These are phyloP conservation scores for Vigna reflexopilosa DNA, from an alignment of 306 rosid species.

Conservation along the genomic window DNA sequence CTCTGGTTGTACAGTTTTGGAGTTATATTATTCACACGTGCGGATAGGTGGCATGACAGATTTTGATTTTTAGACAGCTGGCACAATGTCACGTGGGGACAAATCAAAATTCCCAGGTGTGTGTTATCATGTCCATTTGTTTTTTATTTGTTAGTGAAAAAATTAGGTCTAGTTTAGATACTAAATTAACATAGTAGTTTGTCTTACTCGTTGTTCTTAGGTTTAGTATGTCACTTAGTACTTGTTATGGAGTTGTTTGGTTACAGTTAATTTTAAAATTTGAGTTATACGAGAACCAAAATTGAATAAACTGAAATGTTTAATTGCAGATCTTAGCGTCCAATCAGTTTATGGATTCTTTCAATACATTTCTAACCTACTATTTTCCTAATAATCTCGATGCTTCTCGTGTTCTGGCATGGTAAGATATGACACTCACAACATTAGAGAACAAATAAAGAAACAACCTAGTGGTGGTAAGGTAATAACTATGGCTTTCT, in stretches of 20 bases:
- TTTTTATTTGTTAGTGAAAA: background rate
- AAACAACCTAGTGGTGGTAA: constrained; percentile 28
- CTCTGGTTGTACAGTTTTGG: constrained; percentile 6
- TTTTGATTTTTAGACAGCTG: constrained; percentile 36
- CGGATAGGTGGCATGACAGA: background rate
- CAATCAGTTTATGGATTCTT: constrained; percentile 27
- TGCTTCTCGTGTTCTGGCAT: constrained; percentile 1
- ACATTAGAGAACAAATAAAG: constrained; percentile 30
- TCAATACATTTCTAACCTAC: constrained; percentile 15
- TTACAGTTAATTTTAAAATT: background rate
- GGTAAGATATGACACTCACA: constrained; percentile 22
- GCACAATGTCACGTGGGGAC: too few relatives aligned
- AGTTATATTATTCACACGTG: constrained; percentile 7
- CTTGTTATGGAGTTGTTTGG: background rate
- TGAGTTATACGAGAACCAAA: background rate
- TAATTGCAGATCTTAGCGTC: background rate
- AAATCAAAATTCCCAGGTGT: background rate
- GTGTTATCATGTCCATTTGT: background rate
- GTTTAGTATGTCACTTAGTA: background rate
- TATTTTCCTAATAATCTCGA: constrained; percentile 29
- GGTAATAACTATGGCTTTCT: constrained; percentile 19
- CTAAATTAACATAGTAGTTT: background rate
- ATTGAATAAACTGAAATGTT: background rate
- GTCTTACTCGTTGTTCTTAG: background rate
- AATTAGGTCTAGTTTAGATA: background rate